Base-by-base conservation (phyloP, 352 stramenopile species). In the Phytophthora europaea region DNA sequence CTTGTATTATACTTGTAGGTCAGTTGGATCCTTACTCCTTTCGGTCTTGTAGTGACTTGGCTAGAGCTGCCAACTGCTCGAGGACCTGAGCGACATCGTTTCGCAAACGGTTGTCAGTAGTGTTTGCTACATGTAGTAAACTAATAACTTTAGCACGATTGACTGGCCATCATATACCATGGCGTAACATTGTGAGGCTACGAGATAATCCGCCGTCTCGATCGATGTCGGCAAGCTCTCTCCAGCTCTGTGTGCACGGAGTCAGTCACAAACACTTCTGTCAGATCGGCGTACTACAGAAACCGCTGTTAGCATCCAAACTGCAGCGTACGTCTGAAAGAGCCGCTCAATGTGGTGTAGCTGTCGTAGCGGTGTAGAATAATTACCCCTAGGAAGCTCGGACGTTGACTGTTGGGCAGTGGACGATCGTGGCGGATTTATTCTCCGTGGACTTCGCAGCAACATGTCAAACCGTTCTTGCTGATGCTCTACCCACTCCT, bases 271-370 rank as follows among this genome's bases (percentile, higher is more conserved):
- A 15, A 16, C 13, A 43, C 12, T 43, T 43, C 12, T 31, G 40
- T 65, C 10, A 55, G 28, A 20, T 55, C 22, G 18, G 8, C 1
- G 3, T 38, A 40, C 2, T n/a, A 15, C 16, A 57, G 22, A 18
- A 7, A 18, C 5, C 22, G 16, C 51, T 16, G 3, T n/a, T 9
- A 59, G 8, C 16, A 45, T 9, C 23, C n/a, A 22, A 18, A 23
- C 16, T 16, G 2, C 2, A 28, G n/a, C 62, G n/a, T 50, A 70
- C 63, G 53, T 63, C 15, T 57, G 40, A n/a, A 64, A 45, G 20
- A 70, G 55, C 10, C 38, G 52, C 26, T 57, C 28, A 13, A 70
- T 48, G 53, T 70, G 53, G 23, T 43, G 28, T 43, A 70, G 53
- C 36, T 70, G 51, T 40, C 22, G 52, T 31, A 70, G 12, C 2